phyloP scores from a whole-genome alignment of 257 asterid species.

The Gentiana straminea region DNA sequence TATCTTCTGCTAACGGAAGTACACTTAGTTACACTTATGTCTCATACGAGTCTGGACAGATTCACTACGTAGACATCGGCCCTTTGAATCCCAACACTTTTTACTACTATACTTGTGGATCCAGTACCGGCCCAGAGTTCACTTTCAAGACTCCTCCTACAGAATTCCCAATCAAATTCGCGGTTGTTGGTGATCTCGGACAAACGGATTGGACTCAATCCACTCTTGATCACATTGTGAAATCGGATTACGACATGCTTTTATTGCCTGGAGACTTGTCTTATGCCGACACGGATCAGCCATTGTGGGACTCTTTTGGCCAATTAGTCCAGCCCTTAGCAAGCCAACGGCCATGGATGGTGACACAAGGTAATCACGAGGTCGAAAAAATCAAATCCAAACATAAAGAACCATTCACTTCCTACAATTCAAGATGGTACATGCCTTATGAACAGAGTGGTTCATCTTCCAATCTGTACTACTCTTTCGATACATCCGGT shows the following conservation, averaged over 20 bases:
- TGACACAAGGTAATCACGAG: constrained; percentile 88
- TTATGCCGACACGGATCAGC: constrained; percentile 45
- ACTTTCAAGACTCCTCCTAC: constrained; percentile 57
- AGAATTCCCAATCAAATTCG: constrained; percentile 46
- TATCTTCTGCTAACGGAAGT: constrained; percentile 37
- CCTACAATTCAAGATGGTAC: constrained; percentile 72
- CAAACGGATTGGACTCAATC: constrained; percentile 70
- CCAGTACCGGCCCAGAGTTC: constrained; percentile 25
- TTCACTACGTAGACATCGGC: constrained; percentile 65
- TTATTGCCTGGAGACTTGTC: constrained; percentile 71
- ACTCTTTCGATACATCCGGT: constrained; percentile 67
- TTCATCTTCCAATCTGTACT: constrained; percentile 64
- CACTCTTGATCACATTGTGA: constrained; percentile 47
- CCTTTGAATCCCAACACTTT: constrained; percentile 46
- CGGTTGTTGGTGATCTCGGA: constrained; percentile 52
- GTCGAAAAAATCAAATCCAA: constrained; percentile 34
- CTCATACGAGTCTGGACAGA: constrained; percentile 41
- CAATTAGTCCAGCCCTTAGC: constrained; percentile 54
- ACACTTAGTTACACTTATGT: constrained; percentile 25
- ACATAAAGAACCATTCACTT: constrained; percentile 23
- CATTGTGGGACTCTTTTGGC: constrained; percentile 70
- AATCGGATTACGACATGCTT: constrained; percentile 44
- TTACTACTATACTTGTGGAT: constrained; percentile 47
- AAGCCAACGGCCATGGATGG: constrained; percentile 87
- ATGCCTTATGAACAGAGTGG: constrained; percentile 77